Evolutionary conservation across 1,284 basidiomycete genomes (phyloP).

Genomic region (Kwoniella shivajii): DNA sequence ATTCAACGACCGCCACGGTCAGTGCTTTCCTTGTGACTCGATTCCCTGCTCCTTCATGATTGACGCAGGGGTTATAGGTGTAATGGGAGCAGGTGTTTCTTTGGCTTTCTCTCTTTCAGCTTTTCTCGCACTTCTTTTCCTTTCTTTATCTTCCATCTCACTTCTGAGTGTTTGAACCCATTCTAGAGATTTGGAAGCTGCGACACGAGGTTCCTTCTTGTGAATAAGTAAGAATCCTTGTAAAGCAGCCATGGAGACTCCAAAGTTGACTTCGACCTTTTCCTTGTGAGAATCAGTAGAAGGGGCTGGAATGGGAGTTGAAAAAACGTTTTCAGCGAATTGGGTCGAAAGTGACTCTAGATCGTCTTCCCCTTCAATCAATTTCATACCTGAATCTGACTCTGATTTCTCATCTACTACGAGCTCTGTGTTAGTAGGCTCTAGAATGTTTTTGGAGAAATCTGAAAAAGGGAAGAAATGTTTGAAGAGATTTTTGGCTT

Average conservation of each 20-base stretch:
- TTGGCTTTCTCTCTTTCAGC: constrained; percentile 1
- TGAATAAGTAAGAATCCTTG: constrained; percentile 66
- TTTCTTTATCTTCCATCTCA: background rate
- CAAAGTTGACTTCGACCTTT: background rate
- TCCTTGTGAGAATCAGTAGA: background rate
- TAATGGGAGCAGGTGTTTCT: too few relatives aligned
- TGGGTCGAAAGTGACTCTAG: constrained; percentile 21
- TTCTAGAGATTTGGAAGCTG: constrained; percentile 19
- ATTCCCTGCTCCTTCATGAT: too few relatives aligned
- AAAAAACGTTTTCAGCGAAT: constrained; percentile 25
- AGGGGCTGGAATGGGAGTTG: background rate
- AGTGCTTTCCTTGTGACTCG: too few relatives aligned
- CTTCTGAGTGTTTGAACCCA: constrained; percentile 19
- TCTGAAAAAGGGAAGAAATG: constrained; percentile 72
- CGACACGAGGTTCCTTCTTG: constrained; percentile 33
- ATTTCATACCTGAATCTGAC: background rate
- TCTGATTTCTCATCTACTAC: background rate
- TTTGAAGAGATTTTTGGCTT: constrained; percentile 71
- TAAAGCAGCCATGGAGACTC: constrained; percentile 73
- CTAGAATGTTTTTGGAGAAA: constrained; percentile 14
- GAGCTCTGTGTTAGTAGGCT: background rate
- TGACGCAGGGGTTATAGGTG: too few relatives aligned
- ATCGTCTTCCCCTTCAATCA: constrained; percentile 1
- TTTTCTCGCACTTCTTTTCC: background rate
- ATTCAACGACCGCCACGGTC: too few relatives aligned